These are phyloP conservation scores for Carex pumila DNA, from an alignment of 176 grass and related monocot species.

Conservation along the genomic window DNA sequence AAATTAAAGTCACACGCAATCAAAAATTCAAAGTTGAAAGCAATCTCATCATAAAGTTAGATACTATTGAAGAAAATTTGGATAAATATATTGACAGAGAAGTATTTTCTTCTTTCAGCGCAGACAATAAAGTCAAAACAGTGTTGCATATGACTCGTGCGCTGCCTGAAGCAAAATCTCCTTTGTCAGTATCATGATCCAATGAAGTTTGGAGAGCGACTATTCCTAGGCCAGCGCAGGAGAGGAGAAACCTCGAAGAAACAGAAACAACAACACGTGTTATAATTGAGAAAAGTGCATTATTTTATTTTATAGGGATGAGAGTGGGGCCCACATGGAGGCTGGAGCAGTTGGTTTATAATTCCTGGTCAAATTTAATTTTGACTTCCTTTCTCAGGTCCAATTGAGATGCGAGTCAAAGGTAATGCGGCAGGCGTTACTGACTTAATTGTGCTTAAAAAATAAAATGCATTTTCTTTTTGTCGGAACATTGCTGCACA, in stretches of 20 bases:
- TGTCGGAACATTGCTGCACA: too few species aligned
- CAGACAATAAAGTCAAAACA: too few species aligned
- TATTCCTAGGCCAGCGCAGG: background rate
- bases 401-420: background rate
- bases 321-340: background rate
- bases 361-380: background rate
- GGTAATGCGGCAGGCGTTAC: background rate
- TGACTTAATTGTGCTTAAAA: background rate
- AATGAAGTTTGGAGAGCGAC: background rate
- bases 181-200: too few species aligned
- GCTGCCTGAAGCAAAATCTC: too few species aligned
- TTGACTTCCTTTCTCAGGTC: background rate
- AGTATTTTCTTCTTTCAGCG: too few species aligned
- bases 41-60: too few species aligned
- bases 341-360: background rate
- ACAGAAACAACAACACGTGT: background rate
- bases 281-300: background rate
- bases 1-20: too few species aligned
- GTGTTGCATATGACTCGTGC: too few species aligned
- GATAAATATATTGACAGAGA: too few species aligned
- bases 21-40: too few species aligned
- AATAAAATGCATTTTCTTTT: background rate
- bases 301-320: background rate
- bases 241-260: background rate
- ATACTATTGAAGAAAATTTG: too few species aligned